Evolutionary conservation across 352 stramenopile genomes (phyloP).

Genomic region (Phytopythium delawarense): DNA sequence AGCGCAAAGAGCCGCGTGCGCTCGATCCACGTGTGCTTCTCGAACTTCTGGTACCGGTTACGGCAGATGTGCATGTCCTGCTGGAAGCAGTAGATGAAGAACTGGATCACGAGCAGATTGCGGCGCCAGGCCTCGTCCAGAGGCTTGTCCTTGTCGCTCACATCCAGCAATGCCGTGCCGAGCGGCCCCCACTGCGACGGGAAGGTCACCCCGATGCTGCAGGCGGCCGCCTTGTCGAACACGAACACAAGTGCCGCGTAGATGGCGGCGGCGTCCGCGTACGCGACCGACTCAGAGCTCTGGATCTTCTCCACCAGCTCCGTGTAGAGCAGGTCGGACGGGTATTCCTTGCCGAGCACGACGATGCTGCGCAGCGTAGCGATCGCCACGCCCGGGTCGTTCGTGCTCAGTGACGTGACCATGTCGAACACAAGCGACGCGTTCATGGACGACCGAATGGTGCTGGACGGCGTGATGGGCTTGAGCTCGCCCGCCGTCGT

Average conservation of each 20-base stretch:
- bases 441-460: constrained; percentile 72
- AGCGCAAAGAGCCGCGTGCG: constrained; percentile 58
- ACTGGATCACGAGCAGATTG: constrained; percentile 73
- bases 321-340: constrained; percentile 72
- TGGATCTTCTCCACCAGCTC: constrained; percentile 81
- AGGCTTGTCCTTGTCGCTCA: constrained; percentile 28
- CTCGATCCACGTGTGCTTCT: constrained; percentile 49
- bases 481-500: constrained; percentile 28
- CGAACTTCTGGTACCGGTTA: constrained; percentile 38
- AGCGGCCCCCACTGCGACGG: constrained; percentile 71
- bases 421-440: constrained; percentile 79
- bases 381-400: constrained; percentile 74
- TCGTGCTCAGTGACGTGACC: constrained; percentile 80
- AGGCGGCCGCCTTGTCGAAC: constrained; percentile 66
- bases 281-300: constrained; percentile 61
- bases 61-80: constrained; percentile 60
- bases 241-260: constrained; percentile 80
- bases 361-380: constrained; percentile 74
- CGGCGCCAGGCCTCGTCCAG: constrained; percentile 58
- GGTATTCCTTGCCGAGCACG: constrained; percentile 81
- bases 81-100: constrained; percentile 79
- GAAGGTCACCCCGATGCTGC: constrained; percentile 56
- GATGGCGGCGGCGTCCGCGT: constrained; percentile 68
- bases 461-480: constrained; percentile 55
- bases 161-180: constrained; percentile 54